Evolutionary conservation across 352 stramenopile genomes (phyloP).

Genomic region (Pelagophyceae sp.): DNA sequence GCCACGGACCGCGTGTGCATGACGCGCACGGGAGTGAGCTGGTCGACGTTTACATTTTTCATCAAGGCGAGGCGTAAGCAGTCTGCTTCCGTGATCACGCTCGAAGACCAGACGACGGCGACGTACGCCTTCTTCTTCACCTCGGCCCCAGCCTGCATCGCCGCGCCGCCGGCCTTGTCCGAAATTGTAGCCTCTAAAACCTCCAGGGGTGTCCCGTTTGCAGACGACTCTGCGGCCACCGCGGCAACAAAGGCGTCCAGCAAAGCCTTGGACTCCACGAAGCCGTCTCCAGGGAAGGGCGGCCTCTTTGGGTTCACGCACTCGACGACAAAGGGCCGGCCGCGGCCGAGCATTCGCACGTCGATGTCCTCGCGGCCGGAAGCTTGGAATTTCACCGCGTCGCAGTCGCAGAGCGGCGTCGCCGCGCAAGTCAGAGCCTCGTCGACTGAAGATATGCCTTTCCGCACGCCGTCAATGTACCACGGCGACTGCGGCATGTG

Average conservation of each 20-base stretch:
- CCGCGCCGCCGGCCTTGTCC: constrained; percentile 60
- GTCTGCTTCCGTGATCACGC: constrained; percentile 9
- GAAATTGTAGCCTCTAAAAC: constrained; percentile 61
- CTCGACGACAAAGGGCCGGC: constrained; percentile 69
- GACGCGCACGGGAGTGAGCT: constrained; percentile 93
- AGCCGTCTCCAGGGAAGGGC: too few species aligned
- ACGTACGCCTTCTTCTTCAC: constrained; percentile 76
- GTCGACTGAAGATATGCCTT: constrained; percentile 74
- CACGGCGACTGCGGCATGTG: constrained; percentile 77
- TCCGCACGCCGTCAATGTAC: constrained; percentile 67
- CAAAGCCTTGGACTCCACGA: too few species aligned
- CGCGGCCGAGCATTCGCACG: constrained; percentile 89
- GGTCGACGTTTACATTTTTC: constrained; percentile 70
- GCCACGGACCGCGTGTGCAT: constrained; percentile 89
- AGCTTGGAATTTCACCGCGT: constrained; percentile 86
- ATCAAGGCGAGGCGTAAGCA: constrained; percentile 26
- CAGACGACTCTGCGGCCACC: constrained; percentile 30
- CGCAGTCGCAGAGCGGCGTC: constrained; percentile 53
- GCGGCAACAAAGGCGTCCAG: constrained; percentile 43
- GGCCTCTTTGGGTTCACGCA: constrained; percentile 40
- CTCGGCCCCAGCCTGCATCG: constrained; percentile 61
- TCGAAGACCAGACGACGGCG: constrained; percentile 34
- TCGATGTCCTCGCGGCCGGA: constrained; percentile 92
- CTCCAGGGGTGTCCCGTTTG: constrained; percentile 44
- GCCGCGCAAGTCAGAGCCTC: constrained; percentile 67